A percentile compares a stretch with the other conserved stretches of the same genome.
Evolutionary conservation across 2,329 filamentous ascomycete genomes (phyloP).

Genomic region (Penicillium palitans): DNA sequence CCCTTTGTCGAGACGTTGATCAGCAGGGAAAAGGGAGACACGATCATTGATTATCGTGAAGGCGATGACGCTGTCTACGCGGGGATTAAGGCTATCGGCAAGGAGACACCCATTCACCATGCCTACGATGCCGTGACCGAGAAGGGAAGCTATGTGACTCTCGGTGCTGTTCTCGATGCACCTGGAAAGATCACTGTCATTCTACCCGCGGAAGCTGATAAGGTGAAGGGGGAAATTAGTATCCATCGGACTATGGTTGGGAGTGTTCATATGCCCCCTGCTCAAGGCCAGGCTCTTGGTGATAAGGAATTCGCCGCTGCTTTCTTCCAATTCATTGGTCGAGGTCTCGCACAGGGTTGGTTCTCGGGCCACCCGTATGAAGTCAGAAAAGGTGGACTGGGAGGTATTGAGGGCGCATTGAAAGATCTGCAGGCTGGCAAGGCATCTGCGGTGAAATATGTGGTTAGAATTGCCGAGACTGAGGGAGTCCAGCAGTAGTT

Average conservation of each 20-base stretch:
- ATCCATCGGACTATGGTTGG: conserved; percentile 41
- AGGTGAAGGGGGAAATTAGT: conserved; percentile 42
- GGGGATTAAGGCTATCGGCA: conserved; percentile 37
- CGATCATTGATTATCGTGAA: conserved; percentile 60
- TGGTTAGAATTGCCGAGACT: conserved; percentile 58
- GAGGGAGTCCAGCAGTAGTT: conserved; percentile 19
- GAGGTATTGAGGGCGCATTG: conserved; percentile 55
- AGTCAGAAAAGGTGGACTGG: conserved; percentile 55
- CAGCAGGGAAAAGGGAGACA: conserved; percentile 56
- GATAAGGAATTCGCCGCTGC: conserved; percentile 49
- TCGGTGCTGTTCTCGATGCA: conserved; percentile 47
- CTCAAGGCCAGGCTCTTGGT: conserved; percentile 25
- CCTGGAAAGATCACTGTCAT: conserved; percentile 45
- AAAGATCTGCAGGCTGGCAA: conserved; percentile 59
- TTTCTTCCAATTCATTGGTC: conserved; percentile 47
- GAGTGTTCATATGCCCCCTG: conserved; percentile 24
- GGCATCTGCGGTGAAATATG: conserved; percentile 65
- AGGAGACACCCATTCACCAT: conserved; percentile 46
- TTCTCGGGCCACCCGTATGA: conserved; percentile 54
- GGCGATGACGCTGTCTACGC: conserved; percentile 57
- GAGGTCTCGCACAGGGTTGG: conserved; percentile 52
- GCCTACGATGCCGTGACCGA: conserved; percentile 62
- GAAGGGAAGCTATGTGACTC: conserved; percentile 49
- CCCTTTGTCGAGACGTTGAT: conserved; percentile 56
- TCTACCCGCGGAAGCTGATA: conserved; percentile 46